Percentiles rank a stretch among this genome's conserved stretches.
Conservation (phyloP, 2,329 filamentous ascomycete species). For the Fusarium guadeloupense region DNA sequence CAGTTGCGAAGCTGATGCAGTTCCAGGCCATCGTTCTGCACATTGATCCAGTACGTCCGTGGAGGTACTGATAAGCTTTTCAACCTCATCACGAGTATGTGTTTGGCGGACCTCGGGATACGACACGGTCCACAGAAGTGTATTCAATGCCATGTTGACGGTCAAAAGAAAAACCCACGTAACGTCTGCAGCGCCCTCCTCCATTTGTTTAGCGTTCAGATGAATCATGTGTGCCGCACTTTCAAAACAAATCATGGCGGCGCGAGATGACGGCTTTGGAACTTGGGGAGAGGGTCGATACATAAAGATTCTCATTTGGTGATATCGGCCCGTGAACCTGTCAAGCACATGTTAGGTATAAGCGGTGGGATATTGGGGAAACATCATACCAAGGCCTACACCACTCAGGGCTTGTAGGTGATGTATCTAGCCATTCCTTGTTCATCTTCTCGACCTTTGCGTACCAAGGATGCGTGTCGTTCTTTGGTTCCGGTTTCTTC, state of each 20-base stretch:
- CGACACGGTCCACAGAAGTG: conserved; percentile 89
- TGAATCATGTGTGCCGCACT: conserved; percentile 84
- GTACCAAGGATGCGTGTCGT: conserved; percentile 90
- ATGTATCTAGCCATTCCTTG: conserved; percentile 79
- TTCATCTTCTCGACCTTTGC: conserved; percentile 80
- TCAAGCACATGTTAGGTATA: conserved; percentile 16
- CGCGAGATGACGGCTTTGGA: conserved; percentile 80
- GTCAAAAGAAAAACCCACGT: conserved; percentile 94
- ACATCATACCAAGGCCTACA: conserved; percentile 78
- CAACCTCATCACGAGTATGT: conserved; percentile 78
- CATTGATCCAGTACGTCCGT: conserved; percentile 82
- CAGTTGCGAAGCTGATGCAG: conserved; percentile 82
- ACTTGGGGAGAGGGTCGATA: conserved; percentile 93
- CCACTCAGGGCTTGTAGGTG: conserved; percentile 75
- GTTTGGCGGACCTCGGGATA: conserved; percentile 82
- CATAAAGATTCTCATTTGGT: conserved; percentile 88
- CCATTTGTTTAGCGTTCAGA: conserved; percentile 82
- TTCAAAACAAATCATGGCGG: conserved; percentile 83
- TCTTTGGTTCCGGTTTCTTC: conserved; percentile 78
- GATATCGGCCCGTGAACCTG: conserved; percentile 75
- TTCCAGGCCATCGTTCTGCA: conserved; percentile 91
- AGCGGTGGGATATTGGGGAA: background rate
- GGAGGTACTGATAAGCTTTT: conserved; percentile 76
- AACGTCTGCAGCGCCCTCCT: conserved; percentile 77
- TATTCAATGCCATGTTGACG: conserved; percentile 91